phyloP scores from a whole-genome alignment of 108 stramenopile species.

The Schizochytrium sp. region DNA sequence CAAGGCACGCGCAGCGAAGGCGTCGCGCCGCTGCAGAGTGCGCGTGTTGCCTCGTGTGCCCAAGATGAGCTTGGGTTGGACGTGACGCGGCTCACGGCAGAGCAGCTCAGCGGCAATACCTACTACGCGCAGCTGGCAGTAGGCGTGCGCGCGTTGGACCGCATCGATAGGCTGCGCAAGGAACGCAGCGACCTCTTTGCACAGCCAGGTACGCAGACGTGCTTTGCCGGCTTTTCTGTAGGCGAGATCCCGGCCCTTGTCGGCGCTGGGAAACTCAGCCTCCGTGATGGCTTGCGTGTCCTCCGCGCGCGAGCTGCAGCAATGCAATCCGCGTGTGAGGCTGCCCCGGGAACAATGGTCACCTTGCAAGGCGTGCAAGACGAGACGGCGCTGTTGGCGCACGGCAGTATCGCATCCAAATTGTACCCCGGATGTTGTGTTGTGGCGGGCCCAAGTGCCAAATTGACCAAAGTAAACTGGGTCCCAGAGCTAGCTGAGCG shows the following conservation, averaged over 20 bases:
- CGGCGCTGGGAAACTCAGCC: not conserved
- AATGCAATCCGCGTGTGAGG: not conserved
- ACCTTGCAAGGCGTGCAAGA: not conserved
- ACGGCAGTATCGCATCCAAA: not conserved
- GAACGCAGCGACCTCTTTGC: not conserved
- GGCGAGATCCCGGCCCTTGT: not conserved
- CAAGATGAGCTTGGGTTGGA: not conserved
- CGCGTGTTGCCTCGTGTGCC: not conserved
- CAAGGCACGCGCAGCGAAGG: not conserved
- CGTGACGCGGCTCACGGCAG: not conserved
- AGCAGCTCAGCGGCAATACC: not conserved
- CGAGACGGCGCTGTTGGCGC: not conserved
- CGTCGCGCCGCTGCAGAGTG: not conserved
- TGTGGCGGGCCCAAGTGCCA: not conserved
- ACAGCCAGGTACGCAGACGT: not conserved
- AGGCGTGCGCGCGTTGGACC: not conserved
- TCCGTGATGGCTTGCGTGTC: not conserved
- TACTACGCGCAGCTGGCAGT: not conserved
- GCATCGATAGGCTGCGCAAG: not conserved
- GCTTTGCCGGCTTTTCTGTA: not conserved
- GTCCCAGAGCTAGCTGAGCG: not conserved
- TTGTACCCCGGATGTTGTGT: not conserved
- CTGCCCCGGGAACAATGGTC: not conserved
- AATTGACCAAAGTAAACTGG: not conserved
- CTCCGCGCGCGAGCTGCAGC: not conserved